phyloP scores from a whole-genome alignment of 768 basidiomycete species.

The Cyclocybe cylindracea region DNA sequence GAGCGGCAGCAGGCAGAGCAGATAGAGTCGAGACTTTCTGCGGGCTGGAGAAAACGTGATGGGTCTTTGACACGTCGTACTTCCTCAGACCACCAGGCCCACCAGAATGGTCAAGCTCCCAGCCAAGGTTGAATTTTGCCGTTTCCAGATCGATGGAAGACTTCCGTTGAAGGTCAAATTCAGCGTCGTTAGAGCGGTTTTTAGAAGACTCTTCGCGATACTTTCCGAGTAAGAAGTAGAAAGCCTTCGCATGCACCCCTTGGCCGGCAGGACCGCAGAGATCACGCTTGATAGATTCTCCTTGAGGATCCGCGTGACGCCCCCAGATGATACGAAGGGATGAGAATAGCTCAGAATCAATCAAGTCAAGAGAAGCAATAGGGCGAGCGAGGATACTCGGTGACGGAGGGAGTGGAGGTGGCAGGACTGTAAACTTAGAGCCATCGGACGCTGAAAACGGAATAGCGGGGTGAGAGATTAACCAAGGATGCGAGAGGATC shows the following conservation, averaged over 20 bases:
- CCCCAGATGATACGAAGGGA: constrained; percentile 87
- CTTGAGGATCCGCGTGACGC: constrained; percentile 58
- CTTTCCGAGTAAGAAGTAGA: constrained; percentile 80
- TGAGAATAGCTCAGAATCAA: constrained; percentile 76
- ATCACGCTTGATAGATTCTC: constrained; percentile 60
- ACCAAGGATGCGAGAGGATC: constrained; percentile 86
- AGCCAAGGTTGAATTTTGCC: constrained; percentile 37
- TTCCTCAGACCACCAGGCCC: constrained; percentile 28
- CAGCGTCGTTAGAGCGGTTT: constrained; percentile 50
- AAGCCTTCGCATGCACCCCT: constrained; percentile 81
- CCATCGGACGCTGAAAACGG: constrained; percentile 34
- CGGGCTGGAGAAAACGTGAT: constrained; percentile 17
- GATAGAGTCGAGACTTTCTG: background rate
- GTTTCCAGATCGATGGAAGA: constrained; percentile 23
- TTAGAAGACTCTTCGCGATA: constrained; percentile 62
- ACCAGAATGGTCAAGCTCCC: constrained; percentile 34
- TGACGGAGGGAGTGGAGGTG: constrained; percentile 57
- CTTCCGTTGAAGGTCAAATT: constrained; percentile 12
- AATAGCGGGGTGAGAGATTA: constrained; percentile 51
- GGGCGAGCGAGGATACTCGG: constrained; percentile 71
- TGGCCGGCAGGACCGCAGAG: constrained; percentile 69
- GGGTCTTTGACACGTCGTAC: constrained; percentile 25
- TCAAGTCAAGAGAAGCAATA: constrained; percentile 63
- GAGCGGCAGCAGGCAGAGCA: constrained; percentile 2
- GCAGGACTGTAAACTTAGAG: constrained; percentile 26